phyloP scores from a whole-genome alignment of 257 asterid species.

The Plantago elongata region DNA sequence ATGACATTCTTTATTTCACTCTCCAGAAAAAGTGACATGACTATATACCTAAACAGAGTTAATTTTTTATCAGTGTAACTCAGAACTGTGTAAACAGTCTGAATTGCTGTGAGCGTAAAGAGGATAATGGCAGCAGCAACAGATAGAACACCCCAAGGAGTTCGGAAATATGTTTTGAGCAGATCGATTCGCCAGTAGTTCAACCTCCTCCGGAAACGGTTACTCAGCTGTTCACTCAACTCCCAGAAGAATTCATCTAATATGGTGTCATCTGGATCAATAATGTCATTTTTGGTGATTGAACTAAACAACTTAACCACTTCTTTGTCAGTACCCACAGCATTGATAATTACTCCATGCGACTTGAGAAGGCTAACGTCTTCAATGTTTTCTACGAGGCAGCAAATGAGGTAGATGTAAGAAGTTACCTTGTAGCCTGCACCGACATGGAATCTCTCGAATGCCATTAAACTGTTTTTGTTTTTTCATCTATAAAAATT shows the following conservation, averaged over 20 bases:
- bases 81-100: slow-evolving; percentile 26
- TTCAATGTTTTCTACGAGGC: slow-evolving; percentile 21
- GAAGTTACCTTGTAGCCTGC: slow-evolving; percentile 36
- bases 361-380: slow-evolving; percentile 36
- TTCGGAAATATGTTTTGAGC: slow-evolving; percentile 30
- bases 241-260: slow-evolving; percentile 7
- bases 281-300: slow-evolving; percentile 22
- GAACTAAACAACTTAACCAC: slow-evolving; percentile 34
- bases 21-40: too few relatives aligned
- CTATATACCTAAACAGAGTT: too few relatives aligned
- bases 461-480: slow-evolving; percentile 26
- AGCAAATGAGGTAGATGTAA: slow-evolving; percentile 34
- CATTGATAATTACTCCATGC: slow-evolving; percentile 26
- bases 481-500: slow-evolving; percentile 22
- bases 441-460: slow-evolving; percentile 35
- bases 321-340: slow-evolving; percentile 32
- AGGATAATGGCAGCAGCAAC: slow-evolving; percentile 38
- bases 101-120: slow-evolving; percentile 31
- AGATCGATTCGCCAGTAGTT: slow-evolving; percentile 28
- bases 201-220: slow-evolving; percentile 24
- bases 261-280: slow-evolving; percentile 23
- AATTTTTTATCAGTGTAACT: slow-evolving; percentile 5
- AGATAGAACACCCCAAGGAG: slow-evolving; percentile 39
- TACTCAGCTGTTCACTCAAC: slow-evolving; percentile 11
- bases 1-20: too few relatives aligned